Evolutionary conservation across 2,329 filamentous ascomycete genomes (phyloP).

Genomic region (Hymenoscyphus occultus): DNA sequence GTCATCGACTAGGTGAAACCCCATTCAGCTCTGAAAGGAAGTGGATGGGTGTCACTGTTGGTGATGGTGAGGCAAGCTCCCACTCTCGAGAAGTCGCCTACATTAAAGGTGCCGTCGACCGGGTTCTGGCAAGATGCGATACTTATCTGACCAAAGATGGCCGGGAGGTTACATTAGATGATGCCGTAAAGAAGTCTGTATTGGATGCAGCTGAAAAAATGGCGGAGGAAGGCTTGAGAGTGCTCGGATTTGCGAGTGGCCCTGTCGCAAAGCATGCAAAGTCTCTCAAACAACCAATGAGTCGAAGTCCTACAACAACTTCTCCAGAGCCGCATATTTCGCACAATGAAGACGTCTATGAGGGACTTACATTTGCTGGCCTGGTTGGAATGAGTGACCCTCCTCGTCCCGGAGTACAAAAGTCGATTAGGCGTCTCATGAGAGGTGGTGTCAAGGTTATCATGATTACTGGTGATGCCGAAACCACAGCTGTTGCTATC

Average conservation of each 20-base stretch:
- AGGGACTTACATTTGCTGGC: conserved; percentile 82
- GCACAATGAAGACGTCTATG: conserved; percentile 73
- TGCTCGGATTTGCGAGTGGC: conserved; percentile 91
- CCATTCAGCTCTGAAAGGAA: conserved; percentile 97
- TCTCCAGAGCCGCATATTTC: conserved; percentile 29
- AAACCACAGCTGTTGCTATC: conserved; percentile 91
- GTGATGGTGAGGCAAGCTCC: conserved; percentile 39
- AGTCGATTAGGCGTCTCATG: conserved; percentile 86
- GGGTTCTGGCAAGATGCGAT: conserved; percentile 81
- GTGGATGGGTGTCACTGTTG: conserved; percentile 97
- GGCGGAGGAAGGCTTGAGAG: conserved; percentile 84
- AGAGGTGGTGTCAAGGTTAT: conserved; percentile 94
- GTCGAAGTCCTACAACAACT: conserved; percentile 46
- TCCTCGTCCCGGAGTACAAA: conserved; percentile 83
- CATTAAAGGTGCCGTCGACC: conserved; percentile 92
- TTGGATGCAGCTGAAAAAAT: conserved; percentile 77
- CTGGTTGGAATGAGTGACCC: conserved; percentile 97
- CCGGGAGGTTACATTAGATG: conserved; percentile 80
- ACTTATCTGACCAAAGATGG: conserved; percentile 86
- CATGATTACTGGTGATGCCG: conserved; percentile 98
- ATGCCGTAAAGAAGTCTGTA: conserved; percentile 69
- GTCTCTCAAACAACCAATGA: conserved; percentile 35
- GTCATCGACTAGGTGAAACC: conserved; percentile 77
- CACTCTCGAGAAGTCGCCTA: conserved; percentile 73
- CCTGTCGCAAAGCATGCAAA: conserved; percentile 52